These are phyloP conservation scores for Colletotrichum magnum DNA, from an alignment of 2,329 filamentous ascomycete species.

Conservation along the genomic window DNA sequence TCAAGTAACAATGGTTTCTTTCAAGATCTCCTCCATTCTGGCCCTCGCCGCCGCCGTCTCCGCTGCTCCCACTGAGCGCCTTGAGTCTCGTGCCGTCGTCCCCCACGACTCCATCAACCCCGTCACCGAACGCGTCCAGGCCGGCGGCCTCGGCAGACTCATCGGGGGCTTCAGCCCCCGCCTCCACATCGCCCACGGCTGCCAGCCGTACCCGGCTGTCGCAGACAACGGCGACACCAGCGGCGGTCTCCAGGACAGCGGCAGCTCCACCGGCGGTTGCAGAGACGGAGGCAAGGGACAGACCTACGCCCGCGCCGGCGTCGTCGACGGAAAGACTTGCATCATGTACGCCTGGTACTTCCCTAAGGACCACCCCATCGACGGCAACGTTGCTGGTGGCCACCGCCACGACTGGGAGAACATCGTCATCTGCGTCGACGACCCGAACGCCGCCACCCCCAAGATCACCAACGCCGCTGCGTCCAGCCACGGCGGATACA, in stretches of 20 bases:
- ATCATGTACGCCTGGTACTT: slow-evolving; percentile 63
- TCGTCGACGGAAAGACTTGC: slow-evolving; percentile 48
- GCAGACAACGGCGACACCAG: slow-evolving; percentile 41
- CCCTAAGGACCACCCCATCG: slow-evolving; percentile 59
- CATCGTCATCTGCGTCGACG: slow-evolving; percentile 50
- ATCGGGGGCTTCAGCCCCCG: slow-evolving; percentile 29
- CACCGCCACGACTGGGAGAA: slow-evolving; percentile 60
- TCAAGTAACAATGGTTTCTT: slow-evolving; percentile 31
- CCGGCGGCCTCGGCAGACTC: not conserved
- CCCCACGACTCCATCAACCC: slow-evolving; percentile 20
- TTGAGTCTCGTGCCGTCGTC: slow-evolving; percentile 7
- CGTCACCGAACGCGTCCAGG: not conserved
- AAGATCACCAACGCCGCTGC: slow-evolving; percentile 53
- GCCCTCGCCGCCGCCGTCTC: slow-evolving; percentile 26
- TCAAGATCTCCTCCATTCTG: slow-evolving; percentile 22
- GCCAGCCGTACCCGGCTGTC: slow-evolving; percentile 21
- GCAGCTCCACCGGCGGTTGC: slow-evolving; percentile 49
- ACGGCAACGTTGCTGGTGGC: slow-evolving; percentile 46
- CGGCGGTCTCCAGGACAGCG: slow-evolving; percentile 52
- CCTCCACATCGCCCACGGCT: slow-evolving; percentile 30
- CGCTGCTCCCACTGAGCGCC: slow-evolving; percentile 17
- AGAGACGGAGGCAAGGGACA: slow-evolving; percentile 51
- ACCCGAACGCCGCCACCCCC: slow-evolving; percentile 44
- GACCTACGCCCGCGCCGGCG: slow-evolving; percentile 53
- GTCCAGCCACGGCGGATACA: slow-evolving; percentile 55